Evolutionary conservation across 805 yeast genomes (phyloP).

Genomic region (Zygoascus flipseniorum): DNA sequence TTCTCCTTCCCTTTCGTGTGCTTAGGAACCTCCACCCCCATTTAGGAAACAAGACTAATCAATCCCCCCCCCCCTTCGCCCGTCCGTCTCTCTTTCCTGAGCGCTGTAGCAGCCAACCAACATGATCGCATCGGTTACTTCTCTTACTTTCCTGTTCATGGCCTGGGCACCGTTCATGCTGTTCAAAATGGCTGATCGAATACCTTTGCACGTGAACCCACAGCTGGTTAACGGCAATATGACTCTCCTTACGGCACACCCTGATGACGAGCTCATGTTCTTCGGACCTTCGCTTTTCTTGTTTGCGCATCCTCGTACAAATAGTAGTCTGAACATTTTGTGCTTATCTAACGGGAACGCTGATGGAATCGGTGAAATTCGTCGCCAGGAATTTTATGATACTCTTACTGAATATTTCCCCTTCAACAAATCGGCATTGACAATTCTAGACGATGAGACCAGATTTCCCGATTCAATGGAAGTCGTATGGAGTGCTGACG

Average conservation of each 20-base stretch:
- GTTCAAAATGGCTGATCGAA: constrained; percentile 4
- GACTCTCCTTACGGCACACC: constrained; percentile 73
- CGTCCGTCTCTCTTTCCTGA: too few species aligned
- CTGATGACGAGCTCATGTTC: constrained; percentile 98
- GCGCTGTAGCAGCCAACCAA: too few species aligned
- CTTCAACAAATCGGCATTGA: constrained; percentile 31
- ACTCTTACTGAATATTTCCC: constrained; percentile 32
- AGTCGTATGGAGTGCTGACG: constrained; percentile 48
- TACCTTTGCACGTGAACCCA: constrained; percentile 8
- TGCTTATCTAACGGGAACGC: constrained; percentile 76
- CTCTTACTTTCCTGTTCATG: not conserved
- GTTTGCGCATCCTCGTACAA: constrained; percentile 37
- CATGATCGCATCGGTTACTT: too few species aligned
- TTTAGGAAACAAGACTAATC: not conserved
- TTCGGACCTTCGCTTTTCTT: constrained; percentile 72
- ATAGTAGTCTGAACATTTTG: constrained; percentile 47
- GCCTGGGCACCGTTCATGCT: constrained; percentile 9
- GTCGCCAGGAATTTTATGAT: constrained; percentile 50
- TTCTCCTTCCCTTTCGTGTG: too few species aligned
- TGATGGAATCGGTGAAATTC: constrained; percentile 57
- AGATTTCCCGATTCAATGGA: constrained; percentile 62
- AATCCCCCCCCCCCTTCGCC: too few species aligned
- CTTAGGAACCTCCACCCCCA: not conserved
- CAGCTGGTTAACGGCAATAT: constrained; percentile 19
- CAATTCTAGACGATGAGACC: constrained; percentile 39